Conservation (phyloP, 495 filamentous ascomycete species). For the Cladorrhinum samala region DNA sequence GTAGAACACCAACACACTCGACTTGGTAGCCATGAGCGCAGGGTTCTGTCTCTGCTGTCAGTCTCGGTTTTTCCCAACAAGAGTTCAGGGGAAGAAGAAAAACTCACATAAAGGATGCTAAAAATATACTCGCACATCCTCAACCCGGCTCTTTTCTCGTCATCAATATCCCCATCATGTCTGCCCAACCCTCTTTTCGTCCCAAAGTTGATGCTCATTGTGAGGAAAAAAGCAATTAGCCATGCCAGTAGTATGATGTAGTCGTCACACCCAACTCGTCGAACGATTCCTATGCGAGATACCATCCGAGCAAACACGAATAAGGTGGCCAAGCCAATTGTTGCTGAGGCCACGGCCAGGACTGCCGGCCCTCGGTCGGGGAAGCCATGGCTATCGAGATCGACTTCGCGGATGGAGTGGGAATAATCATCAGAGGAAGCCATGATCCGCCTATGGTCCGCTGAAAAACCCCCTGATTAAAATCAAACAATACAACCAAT, state of each 20-base stretch:
- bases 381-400: slow-evolving; percentile 17
- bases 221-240: slow-evolving; percentile 73
- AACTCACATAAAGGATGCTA: slow-evolving; percentile 73
- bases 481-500: background rate
- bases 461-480: background rate
- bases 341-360: slow-evolving; percentile 66
- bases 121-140: slow-evolving; percentile 72
- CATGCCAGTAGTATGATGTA: slow-evolving; percentile 80
- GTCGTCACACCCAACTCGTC: slow-evolving; percentile 65
- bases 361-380: slow-evolving; percentile 59
- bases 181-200: slow-evolving; percentile 65
- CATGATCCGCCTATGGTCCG: too few relatives aligned
- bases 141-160: slow-evolving; percentile 40
- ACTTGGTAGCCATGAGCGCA: slow-evolving; percentile 80
- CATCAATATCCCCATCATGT: slow-evolving; percentile 60
- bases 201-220: slow-evolving; percentile 69
- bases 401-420: too few relatives aligned
- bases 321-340: slow-evolving; percentile 58
- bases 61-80: background rate
- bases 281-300: slow-evolving; percentile 67
- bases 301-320: slow-evolving; percentile 69
- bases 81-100: background rate
- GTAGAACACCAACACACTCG: slow-evolving; percentile 87
- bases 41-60: slow-evolving; percentile 60
- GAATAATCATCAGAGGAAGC: too few relatives aligned